These are phyloP conservation scores for Metschnikowia continentalis DNA, from an alignment of 805 yeast genomes.

Conservation along the genomic window DNA sequence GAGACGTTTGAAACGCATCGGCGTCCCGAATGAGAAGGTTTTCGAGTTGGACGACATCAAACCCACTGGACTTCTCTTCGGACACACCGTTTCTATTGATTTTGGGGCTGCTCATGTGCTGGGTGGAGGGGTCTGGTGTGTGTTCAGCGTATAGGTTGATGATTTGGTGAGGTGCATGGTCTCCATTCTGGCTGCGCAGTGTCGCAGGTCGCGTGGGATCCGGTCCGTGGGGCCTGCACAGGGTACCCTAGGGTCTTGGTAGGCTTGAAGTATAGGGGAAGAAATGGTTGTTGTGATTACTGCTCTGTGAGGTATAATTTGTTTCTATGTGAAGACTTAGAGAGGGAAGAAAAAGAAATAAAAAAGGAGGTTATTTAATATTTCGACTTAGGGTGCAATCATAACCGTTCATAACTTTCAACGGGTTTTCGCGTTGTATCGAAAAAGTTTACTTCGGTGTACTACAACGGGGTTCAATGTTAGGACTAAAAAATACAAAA, in stretches of 20 bases:
- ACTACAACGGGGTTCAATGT: no score
- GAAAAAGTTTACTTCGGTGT: no score
- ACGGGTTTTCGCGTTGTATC: no score
- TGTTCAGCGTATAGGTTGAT: neutral
- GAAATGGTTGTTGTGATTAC: neutral
- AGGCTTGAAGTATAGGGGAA: neutral
- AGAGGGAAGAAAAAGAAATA: no score
- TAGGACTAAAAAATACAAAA: no score
- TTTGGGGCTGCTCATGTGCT: slow-evolving; percentile 2
- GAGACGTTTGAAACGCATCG: slow-evolving; percentile 42
- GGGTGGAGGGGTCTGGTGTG: neutral
- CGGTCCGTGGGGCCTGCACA: neutral
- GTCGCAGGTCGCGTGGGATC: neutral
- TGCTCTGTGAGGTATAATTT: no score
- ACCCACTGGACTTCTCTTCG: neutral
- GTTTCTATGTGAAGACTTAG: no score
- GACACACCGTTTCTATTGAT: neutral
- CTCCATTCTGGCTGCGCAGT: slow-evolving; percentile 1
- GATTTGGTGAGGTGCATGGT: neutral
- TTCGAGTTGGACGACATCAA: slow-evolving; percentile 32
- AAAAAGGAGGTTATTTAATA: no score
- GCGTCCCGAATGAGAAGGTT: slow-evolving; percentile 37
- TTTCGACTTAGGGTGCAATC: no score
- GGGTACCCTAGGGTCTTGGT: neutral
- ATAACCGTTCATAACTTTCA: no score